Evolutionary conservation across 2,329 filamentous ascomycete genomes (phyloP), one percentile per base, ranked within the genome.

Genomic region (Akanthomyces lecanii): DNA sequence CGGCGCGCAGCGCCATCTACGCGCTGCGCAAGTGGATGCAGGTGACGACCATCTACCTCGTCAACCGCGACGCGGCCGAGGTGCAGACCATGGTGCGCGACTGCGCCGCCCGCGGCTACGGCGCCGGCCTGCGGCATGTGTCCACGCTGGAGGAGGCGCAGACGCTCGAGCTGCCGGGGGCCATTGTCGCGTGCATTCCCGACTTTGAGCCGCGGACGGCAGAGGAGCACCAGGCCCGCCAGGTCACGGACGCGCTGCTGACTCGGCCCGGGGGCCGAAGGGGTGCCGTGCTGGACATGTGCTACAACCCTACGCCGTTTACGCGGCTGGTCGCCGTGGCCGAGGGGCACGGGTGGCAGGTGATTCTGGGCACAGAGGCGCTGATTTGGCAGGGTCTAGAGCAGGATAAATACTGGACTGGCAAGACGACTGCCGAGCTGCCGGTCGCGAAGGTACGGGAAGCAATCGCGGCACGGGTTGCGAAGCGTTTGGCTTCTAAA

Each of bases 271-370:
- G 78, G 36, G 16, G 21, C 18, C 75, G 82, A 65, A 88, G 89
- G 74, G 89, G 89, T 7, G 85, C 85, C 7, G 84, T 93, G 63
- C 73, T 93, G 64, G 90, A 93, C 74, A 93, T 94, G 90, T 92
- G 89, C 78, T 93, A 93, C 72, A 90, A 92, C 71, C 90, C 90
- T 0, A 78, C 81, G 3, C 87, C 89, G 0, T 87, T 84, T 73
- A 93, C 90, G 0, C 80, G 83, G 67, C 83, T 92, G 55, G 85
- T 84, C 1, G 81, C 80, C 50, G 69, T 92, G 48, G 85, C 87
- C 0, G 80, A 85, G 68, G 74, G 76, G 3, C 79, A 80, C 11
- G 87, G 87, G 0, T 92, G 90, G 90, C 82, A 87, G 74, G 86
- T 92, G 1, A 89, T 92, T 28, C 73, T 91, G 6, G 90, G 90